Conservation (phyloP, 2,329 filamentous ascomycete species). For the Lachnum nothofagi region DNA sequence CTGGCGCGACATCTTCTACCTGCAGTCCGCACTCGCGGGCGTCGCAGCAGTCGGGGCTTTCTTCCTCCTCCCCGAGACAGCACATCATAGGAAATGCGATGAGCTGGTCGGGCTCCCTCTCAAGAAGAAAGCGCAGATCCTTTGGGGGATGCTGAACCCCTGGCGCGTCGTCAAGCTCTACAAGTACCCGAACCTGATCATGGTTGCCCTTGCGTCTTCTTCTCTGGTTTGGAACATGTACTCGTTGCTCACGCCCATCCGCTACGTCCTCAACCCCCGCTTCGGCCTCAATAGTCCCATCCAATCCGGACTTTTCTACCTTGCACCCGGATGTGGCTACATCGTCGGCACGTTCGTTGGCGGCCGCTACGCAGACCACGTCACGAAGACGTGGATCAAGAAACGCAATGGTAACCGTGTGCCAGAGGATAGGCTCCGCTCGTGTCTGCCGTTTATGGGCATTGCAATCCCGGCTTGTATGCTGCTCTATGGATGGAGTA, state of each 20-base stretch:
- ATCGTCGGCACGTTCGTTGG: conserved; percentile 64
- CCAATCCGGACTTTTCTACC: conserved; percentile 66
- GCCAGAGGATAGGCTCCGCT: conserved; percentile 63
- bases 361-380: conserved; percentile 65
- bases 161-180: conserved; percentile 59
- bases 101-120: conserved; percentile 54
- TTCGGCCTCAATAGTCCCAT: conserved; percentile 64
- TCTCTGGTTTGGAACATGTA: conserved; percentile 74
- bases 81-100: conserved; percentile 57
- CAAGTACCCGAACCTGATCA: conserved; percentile 63
- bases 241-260: conserved; percentile 61
- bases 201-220: conserved; percentile 55
- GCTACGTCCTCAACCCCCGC: conserved; percentile 69
- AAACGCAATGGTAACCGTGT: conserved; percentile 55
- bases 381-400: conserved; percentile 59
- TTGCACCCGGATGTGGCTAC: conserved; percentile 68
- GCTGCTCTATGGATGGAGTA: conserved; percentile 62
- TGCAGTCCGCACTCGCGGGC: conserved; percentile 65
- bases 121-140: conserved; percentile 45
- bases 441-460: conserved; percentile 52
- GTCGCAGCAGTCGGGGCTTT: conserved; percentile 54
- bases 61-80: conserved; percentile 68
- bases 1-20: conserved; percentile 74
- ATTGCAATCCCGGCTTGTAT: conserved; percentile 56
- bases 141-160: conserved; percentile 63